Evolutionary conservation across 306 rosid genomes (phyloP).

Genomic region (Acacia crassicarpa): DNA sequence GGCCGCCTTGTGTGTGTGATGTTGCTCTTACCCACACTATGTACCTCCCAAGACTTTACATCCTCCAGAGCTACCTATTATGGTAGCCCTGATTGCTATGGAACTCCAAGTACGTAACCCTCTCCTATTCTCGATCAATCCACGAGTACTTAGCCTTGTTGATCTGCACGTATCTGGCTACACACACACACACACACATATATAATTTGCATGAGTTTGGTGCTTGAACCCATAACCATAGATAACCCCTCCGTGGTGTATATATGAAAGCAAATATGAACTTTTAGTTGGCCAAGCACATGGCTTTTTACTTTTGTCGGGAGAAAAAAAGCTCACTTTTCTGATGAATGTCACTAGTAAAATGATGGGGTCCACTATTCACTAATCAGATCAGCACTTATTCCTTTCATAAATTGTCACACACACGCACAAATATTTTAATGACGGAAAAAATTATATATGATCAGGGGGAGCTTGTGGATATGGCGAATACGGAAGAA

Average conservation of each 20-base stretch:
- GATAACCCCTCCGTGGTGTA: not conserved
- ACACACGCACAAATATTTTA: not conserved
- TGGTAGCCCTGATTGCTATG: constrained; percentile 87
- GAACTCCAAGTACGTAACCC: constrained; percentile 59
- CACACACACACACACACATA: too few relatives aligned
- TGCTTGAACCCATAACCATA: not conserved
- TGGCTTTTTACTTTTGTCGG: not conserved
- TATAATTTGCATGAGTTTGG: not conserved
- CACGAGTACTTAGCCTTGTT: not conserved
- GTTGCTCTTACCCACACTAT: constrained; percentile 53
- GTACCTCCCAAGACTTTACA: constrained; percentile 55
- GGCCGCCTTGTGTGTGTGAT: constrained; percentile 38
- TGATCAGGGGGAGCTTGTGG: constrained; percentile 82
- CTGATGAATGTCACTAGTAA: not conserved
- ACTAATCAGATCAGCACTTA: not conserved
- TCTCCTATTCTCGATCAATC: not conserved
- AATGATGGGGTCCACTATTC: not conserved
- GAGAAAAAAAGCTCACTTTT: constrained; percentile 2
- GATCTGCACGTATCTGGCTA: not conserved
- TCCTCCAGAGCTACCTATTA: constrained; percentile 81
- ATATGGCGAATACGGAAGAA: constrained; percentile 76
- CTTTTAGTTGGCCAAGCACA: not conserved
- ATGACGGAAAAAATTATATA: not conserved
- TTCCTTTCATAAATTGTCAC: not conserved
- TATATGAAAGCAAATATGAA: not conserved